phyloP scores from a whole-genome alignment of 2,329 filamentous ascomycete species.

The Drechslerella coelobrocha region DNA sequence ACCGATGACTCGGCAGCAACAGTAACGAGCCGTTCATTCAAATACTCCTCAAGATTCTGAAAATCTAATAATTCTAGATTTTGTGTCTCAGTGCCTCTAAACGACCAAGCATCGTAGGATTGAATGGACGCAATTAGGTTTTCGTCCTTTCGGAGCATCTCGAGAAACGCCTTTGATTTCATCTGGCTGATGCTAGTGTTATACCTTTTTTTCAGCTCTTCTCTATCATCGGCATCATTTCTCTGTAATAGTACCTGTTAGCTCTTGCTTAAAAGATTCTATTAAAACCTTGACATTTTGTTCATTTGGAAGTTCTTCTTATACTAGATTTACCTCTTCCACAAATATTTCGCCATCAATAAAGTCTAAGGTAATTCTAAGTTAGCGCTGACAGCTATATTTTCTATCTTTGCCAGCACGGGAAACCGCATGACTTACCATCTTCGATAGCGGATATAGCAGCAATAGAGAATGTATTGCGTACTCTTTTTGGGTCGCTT shows the following conservation, averaged over 20 bases:
- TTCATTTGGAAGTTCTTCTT: neutral
- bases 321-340: neutral
- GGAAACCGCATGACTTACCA: constrained; percentile 7
- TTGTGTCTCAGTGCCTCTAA: neutral
- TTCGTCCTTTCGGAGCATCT: constrained; percentile 8
- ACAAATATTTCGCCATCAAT: constrained; percentile 20
- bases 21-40: constrained; percentile 13
- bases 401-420: neutral
- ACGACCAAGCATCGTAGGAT: constrained; percentile 13
- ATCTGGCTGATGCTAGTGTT: constrained; percentile 8
- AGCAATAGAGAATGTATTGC: neutral
- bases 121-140: neutral
- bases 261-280: neutral
- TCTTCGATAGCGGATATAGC: constrained; percentile 8
- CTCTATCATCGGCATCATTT: neutral
- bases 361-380: constrained; percentile 7
- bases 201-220: constrained; percentile 9
- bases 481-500: constrained; percentile 12
- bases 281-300: neutral
- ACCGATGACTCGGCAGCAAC: too few species aligned
- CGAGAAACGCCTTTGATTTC: constrained; percentile 17
- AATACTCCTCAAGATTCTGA: constrained; percentile 11
- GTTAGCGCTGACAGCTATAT: neutral
- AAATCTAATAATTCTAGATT: constrained; percentile 18
- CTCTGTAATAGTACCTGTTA: too few species aligned